These are phyloP conservation scores for Boletus hoseneyae DNA, from an alignment of 1,284 basidiomycete species.

Conservation along the genomic window DNA sequence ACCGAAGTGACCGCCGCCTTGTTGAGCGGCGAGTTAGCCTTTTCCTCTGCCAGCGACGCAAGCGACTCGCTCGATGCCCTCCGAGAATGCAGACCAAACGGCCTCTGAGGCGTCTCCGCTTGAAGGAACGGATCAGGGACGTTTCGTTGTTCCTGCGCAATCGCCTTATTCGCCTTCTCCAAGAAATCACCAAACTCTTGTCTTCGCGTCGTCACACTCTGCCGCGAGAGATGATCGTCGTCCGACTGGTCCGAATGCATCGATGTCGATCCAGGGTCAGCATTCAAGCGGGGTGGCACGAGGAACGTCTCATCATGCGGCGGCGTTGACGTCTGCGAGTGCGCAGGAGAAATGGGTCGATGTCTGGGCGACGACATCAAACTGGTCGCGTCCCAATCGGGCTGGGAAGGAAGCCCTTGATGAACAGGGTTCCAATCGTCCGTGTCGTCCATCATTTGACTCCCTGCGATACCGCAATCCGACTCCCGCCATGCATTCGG, in stretches of 20 bases:
- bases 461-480: slow-evolving; percentile 57
- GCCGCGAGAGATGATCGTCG: slow-evolving; percentile 53
- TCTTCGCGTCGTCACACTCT: slow-evolving; percentile 32
- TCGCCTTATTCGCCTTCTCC: slow-evolving; percentile 78
- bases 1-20: slow-evolving; percentile 89
- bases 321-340: slow-evolving; percentile 45
- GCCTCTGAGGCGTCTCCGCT: slow-evolving; percentile 53
- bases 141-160: slow-evolving; percentile 72
- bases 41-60: slow-evolving; percentile 85
- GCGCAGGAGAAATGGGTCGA: slow-evolving; percentile 42
- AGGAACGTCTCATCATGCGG: slow-evolving; percentile 36
- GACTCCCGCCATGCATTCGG: slow-evolving; percentile 73
- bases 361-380: slow-evolving; percentile 28
- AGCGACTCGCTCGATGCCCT: slow-evolving; percentile 84
- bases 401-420: slow-evolving; percentile 48
- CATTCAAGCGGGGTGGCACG: slow-evolving; percentile 21
- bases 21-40: slow-evolving; percentile 83
- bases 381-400: slow-evolving; percentile 52
- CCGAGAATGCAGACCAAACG: slow-evolving; percentile 79
- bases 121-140: slow-evolving; percentile 79
- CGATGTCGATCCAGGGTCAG: slow-evolving; percentile 24
- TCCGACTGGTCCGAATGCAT: slow-evolving; percentile 38
- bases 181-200: slow-evolving; percentile 75
- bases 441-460: slow-evolving; percentile 42
- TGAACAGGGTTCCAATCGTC: slow-evolving; percentile 57